phyloP scores from a whole-genome alignment of 306 rosid species.

The Luffa aegyptiaca region DNA sequence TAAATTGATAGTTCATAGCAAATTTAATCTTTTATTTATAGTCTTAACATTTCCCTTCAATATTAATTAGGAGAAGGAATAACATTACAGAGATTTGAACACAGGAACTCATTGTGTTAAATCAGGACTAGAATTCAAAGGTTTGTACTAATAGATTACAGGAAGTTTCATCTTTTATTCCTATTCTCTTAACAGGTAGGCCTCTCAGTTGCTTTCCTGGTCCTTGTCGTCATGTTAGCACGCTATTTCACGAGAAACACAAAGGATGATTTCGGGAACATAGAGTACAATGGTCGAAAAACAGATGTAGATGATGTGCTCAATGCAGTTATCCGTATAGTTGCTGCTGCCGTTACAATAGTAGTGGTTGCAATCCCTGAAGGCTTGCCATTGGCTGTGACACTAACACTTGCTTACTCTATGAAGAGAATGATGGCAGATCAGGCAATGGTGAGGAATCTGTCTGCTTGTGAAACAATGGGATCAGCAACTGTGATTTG shows the following conservation, averaged over 20 bases:
- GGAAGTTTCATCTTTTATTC: not conserved
- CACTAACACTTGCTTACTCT: constrained; percentile 79
- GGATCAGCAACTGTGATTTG: constrained; percentile 89
- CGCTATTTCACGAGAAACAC: constrained; percentile 78
- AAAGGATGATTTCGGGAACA: constrained; percentile 26
- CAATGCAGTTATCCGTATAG: constrained; percentile 45
- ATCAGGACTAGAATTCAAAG: not conserved
- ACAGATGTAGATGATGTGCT: constrained; percentile 26
- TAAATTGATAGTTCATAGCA: not conserved
- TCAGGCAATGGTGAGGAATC: constrained; percentile 87
- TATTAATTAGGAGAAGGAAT: not conserved
- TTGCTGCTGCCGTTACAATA: constrained; percentile 69
- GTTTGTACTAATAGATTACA: not conserved
- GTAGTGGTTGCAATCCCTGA: constrained; percentile 96
- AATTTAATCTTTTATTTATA: not conserved
- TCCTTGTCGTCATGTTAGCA: constrained; percentile 53
- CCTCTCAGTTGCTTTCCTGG: constrained; percentile 72
- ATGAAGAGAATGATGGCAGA: constrained; percentile 95
- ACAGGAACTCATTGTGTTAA: not conserved
- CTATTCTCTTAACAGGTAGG: constrained; percentile 23
- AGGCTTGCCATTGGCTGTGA: constrained; percentile 81
- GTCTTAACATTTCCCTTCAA: not conserved
- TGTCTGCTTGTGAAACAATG: constrained; percentile 89
- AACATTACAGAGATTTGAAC: not conserved
- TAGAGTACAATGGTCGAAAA: constrained; percentile 33